Percentiles rank a stretch among this genome's conserved stretches.
These are phyloP conservation scores for Pseudomonodictys pantanalensis DNA, from an alignment of 495 filamentous ascomycete genomes.

Conservation along the genomic window DNA sequence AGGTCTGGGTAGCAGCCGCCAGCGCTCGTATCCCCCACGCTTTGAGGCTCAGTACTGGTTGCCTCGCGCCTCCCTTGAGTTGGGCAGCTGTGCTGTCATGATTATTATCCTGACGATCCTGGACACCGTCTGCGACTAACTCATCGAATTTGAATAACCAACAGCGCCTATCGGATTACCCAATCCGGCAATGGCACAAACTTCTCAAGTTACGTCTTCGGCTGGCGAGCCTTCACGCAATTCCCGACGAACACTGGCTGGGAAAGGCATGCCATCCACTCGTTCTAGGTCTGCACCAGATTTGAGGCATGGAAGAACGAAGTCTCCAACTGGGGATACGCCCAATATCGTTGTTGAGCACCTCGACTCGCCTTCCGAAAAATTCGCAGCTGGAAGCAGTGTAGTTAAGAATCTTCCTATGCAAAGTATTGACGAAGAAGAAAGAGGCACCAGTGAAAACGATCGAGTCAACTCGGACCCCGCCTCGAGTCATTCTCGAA, in stretches of 20 bases:
- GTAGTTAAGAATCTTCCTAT: not conserved
- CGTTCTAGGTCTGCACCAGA: not conserved
- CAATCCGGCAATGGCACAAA: not conserved
- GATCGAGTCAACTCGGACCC: conserved; percentile 4
- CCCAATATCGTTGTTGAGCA: not conserved
- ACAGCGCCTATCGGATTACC: not conserved
- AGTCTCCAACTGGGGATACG: not conserved
- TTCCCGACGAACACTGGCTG: not conserved
- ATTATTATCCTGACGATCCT: not conserved
- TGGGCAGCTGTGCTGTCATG: not conserved
- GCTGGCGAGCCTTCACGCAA: not conserved
- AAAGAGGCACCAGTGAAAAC: not conserved
- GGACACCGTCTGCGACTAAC: no score
- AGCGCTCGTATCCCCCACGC: not conserved
- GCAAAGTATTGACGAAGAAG: not conserved
- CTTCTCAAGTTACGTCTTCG: not conserved
- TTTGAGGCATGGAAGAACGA: not conserved
- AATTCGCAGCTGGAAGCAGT: not conserved
- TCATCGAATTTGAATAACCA: no score
- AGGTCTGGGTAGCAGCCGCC: not conserved
- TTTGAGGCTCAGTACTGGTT: no score
- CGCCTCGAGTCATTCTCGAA: not conserved
- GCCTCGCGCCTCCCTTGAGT: no score
- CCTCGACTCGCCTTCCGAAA: not conserved
- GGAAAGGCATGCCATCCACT: not conserved